Conservation (phyloP, 1,139 yeast species). For the Geotrichum histeridarum region DNA sequence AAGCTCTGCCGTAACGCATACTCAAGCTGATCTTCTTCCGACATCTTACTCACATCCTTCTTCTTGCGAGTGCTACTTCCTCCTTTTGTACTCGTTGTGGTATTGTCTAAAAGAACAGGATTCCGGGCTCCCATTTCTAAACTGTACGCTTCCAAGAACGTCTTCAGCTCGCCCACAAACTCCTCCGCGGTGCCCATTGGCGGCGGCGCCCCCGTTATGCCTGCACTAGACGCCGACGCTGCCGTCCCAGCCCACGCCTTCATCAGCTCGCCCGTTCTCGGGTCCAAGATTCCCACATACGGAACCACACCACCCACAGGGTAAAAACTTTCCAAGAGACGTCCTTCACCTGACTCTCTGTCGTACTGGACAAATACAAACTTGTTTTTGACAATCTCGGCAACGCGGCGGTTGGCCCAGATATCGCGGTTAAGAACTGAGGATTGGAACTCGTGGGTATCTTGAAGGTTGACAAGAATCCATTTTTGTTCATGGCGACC, state of each 20-base stretch:
- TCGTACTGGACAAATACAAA: constrained; percentile 73
- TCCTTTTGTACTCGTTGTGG: constrained; percentile 23
- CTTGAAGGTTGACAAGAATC: constrained; percentile 85
- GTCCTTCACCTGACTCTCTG: constrained; percentile 68
- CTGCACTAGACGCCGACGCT: too few species aligned
- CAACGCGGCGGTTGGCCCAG: constrained; percentile 70
- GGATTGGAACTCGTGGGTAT: constrained; percentile 74
- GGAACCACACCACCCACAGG: constrained; percentile 62
- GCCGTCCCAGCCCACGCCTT: constrained; percentile 53
- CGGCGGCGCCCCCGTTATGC: not conserved
- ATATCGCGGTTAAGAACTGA: constrained; percentile 87
- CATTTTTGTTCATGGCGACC: constrained; percentile 68
- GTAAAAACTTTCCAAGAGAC: constrained; percentile 64
- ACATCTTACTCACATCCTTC: constrained; percentile 39
- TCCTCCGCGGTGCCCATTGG: constrained; percentile 41
- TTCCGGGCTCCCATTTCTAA: constrained; percentile 58
- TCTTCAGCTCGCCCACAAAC: constrained; percentile 50
- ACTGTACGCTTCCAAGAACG: constrained; percentile 52
- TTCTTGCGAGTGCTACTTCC: constrained; percentile 27
- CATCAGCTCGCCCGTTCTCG: constrained; percentile 88
- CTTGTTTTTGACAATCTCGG: constrained; percentile 55
- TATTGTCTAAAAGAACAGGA: constrained; percentile 42
- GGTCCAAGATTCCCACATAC: constrained; percentile 86
- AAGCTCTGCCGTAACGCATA: constrained; percentile 69
- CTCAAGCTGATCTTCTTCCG: constrained; percentile 82